phyloP scores from a whole-genome alignment of 345 rosid genomes.

The Erodium maritimum region DNA sequence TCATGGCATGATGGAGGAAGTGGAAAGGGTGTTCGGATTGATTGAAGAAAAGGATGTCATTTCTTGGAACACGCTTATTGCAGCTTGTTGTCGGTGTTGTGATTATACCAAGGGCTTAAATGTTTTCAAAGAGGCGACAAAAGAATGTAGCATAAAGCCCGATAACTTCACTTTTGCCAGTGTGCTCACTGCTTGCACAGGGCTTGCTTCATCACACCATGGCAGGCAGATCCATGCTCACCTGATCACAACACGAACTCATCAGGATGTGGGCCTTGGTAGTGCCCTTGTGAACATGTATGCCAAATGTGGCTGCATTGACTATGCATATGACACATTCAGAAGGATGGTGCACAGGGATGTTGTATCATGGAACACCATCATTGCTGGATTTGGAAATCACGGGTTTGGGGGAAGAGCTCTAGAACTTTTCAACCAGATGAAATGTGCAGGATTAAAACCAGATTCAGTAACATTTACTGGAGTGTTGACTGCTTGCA shows the following conservation, averaged over 20 bases:
- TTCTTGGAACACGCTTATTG: constrained; percentile 44
- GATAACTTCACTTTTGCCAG: constrained; percentile 47
- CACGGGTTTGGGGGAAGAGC: constrained; percentile 45
- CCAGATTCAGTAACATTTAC: constrained; percentile 50
- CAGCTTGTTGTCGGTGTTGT: constrained; percentile 29
- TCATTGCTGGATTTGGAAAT: constrained; percentile 43
- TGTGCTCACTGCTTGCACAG: constrained; percentile 39
- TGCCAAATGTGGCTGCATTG: constrained; percentile 53
- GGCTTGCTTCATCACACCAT: constrained; percentile 29
- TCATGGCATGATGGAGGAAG: constrained; percentile 23
- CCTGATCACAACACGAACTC: constrained; percentile 25
- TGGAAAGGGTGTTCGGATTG: constrained; percentile 27
- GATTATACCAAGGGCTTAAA: constrained; percentile 35
- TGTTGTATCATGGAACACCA: constrained; percentile 56
- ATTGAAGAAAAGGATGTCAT: constrained; percentile 36
- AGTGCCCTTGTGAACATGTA: constrained; percentile 60
- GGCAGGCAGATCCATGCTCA: constrained; percentile 51
- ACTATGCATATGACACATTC: constrained; percentile 25
- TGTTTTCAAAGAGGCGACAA: constrained; percentile 29
- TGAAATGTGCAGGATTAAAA: constrained; percentile 23
- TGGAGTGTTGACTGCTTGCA: constrained; percentile 51
- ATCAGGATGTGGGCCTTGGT: constrained; percentile 32
- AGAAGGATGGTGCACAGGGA: constrained; percentile 27
- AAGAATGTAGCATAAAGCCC: constrained; percentile 9
- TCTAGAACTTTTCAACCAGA: constrained; percentile 32